Conservation (phyloP, 768 basidiomycete genomes). For the Steccherinum ochraceum region DNA sequence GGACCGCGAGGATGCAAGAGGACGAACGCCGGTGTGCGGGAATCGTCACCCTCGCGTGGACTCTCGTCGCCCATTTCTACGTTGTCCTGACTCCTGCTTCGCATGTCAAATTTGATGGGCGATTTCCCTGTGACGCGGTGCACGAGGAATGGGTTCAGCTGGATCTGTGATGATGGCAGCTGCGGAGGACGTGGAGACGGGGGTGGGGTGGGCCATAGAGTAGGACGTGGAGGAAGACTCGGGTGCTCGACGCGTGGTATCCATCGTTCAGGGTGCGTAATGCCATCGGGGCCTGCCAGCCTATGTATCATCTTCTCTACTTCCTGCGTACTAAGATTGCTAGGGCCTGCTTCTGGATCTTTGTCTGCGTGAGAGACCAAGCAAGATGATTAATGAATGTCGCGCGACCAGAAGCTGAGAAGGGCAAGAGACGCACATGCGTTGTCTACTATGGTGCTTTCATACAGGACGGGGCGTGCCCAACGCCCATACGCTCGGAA, state of each 20-base stretch:
- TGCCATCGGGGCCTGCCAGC: constrained; percentile 17
- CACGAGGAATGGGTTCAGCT: constrained; percentile 52
- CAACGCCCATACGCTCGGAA: constrained; percentile 55
- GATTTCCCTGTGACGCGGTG: constrained; percentile 36
- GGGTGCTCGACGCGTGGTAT: constrained; percentile 40
- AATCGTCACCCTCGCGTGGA: constrained; percentile 25
- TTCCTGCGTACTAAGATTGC: constrained; percentile 14
- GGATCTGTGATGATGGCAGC: constrained; percentile 40
- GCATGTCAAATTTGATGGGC: constrained; percentile 45
- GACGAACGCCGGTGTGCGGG: constrained; percentile 15
- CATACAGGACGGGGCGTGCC: constrained; percentile 37
- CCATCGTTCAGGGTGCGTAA: constrained; percentile 40
- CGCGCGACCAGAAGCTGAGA: neutral
- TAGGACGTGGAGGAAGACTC: constrained; percentile 43
- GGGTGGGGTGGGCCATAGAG: constrained; percentile 36
- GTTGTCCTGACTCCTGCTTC: constrained; percentile 13
- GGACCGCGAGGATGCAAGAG: constrained; percentile 12
- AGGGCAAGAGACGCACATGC: constrained; percentile 28
- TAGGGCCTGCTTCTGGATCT: constrained; percentile 20
- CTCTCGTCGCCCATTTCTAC: constrained; percentile 19
- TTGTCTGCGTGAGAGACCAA: neutral
- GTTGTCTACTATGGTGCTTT: constrained; percentile 34
- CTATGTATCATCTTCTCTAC: constrained; percentile 28
- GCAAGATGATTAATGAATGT: constrained; percentile 6
- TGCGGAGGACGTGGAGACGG: constrained; percentile 27